phyloP scores from a whole-genome alignment of 2,329 filamentous ascomycete genomes.

The Botryotinia globosa region DNA sequence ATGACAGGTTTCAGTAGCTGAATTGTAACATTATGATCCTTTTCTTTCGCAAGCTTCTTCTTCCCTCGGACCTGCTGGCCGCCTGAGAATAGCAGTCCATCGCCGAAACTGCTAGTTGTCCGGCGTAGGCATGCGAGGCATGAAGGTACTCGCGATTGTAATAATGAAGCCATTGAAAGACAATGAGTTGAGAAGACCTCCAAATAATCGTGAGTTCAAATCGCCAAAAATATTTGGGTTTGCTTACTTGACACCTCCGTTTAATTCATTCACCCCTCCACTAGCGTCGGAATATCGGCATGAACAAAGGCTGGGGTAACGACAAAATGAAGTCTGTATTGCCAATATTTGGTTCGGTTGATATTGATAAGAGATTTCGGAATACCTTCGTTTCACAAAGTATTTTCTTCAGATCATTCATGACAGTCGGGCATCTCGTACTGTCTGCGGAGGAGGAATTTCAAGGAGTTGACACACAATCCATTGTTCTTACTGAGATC shows the following conservation, averaged over 20 bases:
- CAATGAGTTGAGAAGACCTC: background rate
- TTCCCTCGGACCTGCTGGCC: slow-evolving; percentile 43
- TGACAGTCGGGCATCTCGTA: background rate
- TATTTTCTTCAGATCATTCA: background rate
- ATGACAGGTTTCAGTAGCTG: slow-evolving; percentile 51
- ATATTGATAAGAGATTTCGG: slow-evolving; percentile 12
- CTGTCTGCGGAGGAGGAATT: background rate
- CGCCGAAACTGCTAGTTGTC: slow-evolving; percentile 29
- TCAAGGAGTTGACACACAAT: background rate
- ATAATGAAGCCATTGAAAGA: slow-evolving; percentile 33
- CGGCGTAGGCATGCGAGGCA: slow-evolving; percentile 36
- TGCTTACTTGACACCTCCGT: slow-evolving; percentile 5
- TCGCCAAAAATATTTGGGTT: slow-evolving; percentile 18
- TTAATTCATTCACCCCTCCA: slow-evolving; percentile 9
- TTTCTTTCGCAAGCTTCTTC: slow-evolving; percentile 45
- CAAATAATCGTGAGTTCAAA: background rate
- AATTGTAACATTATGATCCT: slow-evolving; percentile 43
- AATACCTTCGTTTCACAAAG: background rate
- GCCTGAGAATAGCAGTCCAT: slow-evolving; percentile 25
- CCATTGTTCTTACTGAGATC: background rate
- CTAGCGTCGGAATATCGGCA: slow-evolving; percentile 8
- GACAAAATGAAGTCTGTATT: background rate
- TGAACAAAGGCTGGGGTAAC: slow-evolving; percentile 6
- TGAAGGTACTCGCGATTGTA: slow-evolving; percentile 32
- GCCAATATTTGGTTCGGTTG: slow-evolving; percentile 3